Conservation (phyloP, 345 rosid genomes). For the Pseudoturritis turrita region DNA sequence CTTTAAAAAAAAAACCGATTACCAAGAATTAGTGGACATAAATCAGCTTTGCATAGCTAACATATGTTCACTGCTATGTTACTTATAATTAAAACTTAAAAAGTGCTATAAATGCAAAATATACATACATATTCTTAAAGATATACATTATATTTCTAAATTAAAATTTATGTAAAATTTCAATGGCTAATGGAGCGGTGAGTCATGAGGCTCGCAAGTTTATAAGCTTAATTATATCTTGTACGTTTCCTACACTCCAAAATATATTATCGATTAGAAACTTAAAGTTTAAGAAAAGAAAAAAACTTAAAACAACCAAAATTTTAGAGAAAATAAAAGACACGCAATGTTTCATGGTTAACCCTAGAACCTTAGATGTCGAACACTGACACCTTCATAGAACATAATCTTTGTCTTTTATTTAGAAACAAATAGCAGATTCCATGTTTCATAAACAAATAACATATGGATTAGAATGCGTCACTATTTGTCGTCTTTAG, state of each 20-base stretch:
- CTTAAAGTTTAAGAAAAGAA: background rate
- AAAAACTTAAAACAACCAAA: background rate
- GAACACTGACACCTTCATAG: background rate
- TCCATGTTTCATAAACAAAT: background rate
- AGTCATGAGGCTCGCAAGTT: background rate
- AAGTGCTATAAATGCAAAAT: too few species aligned
- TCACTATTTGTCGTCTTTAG: background rate
- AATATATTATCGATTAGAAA: background rate
- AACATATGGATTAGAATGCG: background rate
- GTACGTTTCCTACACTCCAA: background rate
- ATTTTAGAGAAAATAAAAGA: background rate
- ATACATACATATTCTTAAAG: too few species aligned
- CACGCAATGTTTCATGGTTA: background rate
- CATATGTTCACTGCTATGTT: too few species aligned
- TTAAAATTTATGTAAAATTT: background rate
- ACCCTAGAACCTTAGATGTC: background rate
- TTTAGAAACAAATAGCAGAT: background rate
- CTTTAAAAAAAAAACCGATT: too few species aligned
- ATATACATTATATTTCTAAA: too few species aligned
- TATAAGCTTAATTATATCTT: too few species aligned
- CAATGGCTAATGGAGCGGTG: background rate
- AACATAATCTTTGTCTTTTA: background rate
- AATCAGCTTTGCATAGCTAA: too few species aligned
- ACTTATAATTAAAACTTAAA: too few species aligned
- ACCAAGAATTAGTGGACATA: too few species aligned